These are phyloP conservation scores for Vigna nakashimae DNA, from an alignment of 306 rosid genomes.

Conservation along the genomic window DNA sequence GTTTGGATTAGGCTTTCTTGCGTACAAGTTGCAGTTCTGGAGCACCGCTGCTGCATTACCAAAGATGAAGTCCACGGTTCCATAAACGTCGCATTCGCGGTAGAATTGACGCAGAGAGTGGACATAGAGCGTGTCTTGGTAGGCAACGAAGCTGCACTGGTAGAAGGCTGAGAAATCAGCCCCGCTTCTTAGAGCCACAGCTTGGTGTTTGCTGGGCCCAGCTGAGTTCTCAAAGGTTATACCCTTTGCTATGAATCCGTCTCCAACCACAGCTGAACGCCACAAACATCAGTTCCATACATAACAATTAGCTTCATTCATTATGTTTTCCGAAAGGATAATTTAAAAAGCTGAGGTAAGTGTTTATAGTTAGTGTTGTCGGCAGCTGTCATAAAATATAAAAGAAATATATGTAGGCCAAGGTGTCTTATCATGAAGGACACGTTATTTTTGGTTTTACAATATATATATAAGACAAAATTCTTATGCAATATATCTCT, in stretches of 20 bases:
- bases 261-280: constrained; percentile 73
- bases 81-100: constrained; percentile 85
- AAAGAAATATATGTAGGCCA: background rate
- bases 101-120: constrained; percentile 93
- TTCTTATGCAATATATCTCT: background rate
- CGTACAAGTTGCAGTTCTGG: constrained; percentile 83
- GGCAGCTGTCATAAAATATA: background rate
- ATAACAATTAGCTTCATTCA: too few species aligned
- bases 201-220: constrained; percentile 92
- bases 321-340: background rate
- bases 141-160: constrained; percentile 82
- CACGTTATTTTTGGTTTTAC: background rate
- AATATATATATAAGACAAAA: background rate
- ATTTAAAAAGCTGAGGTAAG: background rate
- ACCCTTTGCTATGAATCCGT: constrained; percentile 80
- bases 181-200: constrained; percentile 77
- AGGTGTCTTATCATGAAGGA: background rate
- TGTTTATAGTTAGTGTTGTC: background rate
- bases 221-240: constrained; percentile 86
- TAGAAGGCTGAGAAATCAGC: constrained; percentile 82
- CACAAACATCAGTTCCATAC: background rate
- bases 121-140: constrained; percentile 92
- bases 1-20: constrained; percentile 64
- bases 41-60: constrained; percentile 83
- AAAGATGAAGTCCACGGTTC: constrained; percentile 84